Conservation (phyloP, 2,329 filamentous ascomycete species). For the Pseudogymnoascus sp. region DNA sequence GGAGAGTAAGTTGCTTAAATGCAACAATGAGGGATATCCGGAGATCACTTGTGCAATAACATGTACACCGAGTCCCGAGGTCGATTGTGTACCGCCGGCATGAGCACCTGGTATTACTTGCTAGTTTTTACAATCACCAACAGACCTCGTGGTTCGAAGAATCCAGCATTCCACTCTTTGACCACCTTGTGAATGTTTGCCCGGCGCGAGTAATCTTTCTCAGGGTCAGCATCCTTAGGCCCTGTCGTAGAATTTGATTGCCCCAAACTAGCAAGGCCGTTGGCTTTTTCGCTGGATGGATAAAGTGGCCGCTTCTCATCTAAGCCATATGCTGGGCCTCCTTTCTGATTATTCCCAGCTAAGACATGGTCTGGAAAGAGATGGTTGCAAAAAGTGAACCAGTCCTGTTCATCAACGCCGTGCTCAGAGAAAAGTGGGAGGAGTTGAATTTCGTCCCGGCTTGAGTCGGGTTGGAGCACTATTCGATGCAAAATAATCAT, state of each 20-base stretch:
- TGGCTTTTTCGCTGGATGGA: not conserved
- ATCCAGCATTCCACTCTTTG: not conserved
- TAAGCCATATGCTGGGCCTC: not conserved
- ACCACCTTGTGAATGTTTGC: not conserved
- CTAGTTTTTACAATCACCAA: slow-evolving; percentile 6
- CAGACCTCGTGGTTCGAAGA: not conserved
- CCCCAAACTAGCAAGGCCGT: not conserved
- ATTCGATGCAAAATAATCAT: not conserved
- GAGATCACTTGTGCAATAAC: slow-evolving; percentile 15
- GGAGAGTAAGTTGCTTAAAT: slow-evolving; percentile 12
- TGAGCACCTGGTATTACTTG: too few species aligned
- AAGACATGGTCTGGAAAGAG: not conserved
- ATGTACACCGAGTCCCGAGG: not conserved
- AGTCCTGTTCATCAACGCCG: not conserved
- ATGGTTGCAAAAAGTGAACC: not conserved
- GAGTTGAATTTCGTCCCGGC: not conserved
- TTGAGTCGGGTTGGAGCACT: not conserved
- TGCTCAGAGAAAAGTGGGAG: not conserved
- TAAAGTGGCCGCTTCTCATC: not conserved
- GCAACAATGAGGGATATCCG: slow-evolving; percentile 13
- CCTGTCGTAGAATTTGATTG: not conserved
- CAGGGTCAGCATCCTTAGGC: not conserved
- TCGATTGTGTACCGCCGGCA: too few species aligned
- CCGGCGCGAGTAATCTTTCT: not conserved
- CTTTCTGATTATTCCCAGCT: not conserved